Conservation (phyloP, 805 yeast species). For the Ogataea glucozyma region DNA sequence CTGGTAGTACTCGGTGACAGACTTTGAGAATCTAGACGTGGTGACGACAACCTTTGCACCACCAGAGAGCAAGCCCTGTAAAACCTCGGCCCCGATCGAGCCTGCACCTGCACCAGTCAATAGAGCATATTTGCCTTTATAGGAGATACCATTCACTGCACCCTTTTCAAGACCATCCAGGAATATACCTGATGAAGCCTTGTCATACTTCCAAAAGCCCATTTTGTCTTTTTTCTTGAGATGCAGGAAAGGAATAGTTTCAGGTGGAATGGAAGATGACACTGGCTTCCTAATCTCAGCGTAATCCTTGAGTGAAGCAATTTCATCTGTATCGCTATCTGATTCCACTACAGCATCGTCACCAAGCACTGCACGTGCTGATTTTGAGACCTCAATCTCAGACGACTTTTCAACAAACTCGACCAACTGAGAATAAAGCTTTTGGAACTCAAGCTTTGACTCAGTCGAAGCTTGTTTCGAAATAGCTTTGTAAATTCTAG, state of each 20-base stretch:
- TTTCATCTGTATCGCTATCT: constrained; percentile 67
- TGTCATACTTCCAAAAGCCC: constrained; percentile 85
- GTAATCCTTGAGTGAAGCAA: constrained; percentile 77
- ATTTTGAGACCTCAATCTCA: constrained; percentile 68
- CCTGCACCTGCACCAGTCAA: constrained; percentile 99
- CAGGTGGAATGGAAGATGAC: constrained; percentile 70
- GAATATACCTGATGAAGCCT: constrained; percentile 70
- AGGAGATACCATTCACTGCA: constrained; percentile 92
- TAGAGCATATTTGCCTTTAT: constrained; percentile 83
- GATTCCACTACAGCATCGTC: constrained; percentile 49
- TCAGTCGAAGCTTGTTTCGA: constrained; percentile 71
- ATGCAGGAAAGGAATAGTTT: constrained; percentile 93
- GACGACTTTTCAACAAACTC: constrained; percentile 66
- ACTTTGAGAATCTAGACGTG: constrained; percentile 91
- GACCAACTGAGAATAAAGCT: constrained; percentile 68
- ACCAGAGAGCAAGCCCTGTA: constrained; percentile 93
- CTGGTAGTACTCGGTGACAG: constrained; percentile 95
- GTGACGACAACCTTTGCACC: constrained; percentile 98
- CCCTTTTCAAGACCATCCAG: constrained; percentile 91
- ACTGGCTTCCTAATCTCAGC: constrained; percentile 72
- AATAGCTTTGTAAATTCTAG: constrained; percentile 79
- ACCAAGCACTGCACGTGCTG: constrained; percentile 53
- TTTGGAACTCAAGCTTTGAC: constrained; percentile 70
- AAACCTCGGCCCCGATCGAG: constrained; percentile 95
- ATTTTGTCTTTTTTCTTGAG: constrained; percentile 72